Percentiles rank a stretch among this genome's conserved stretches.
phyloP scores from a whole-genome alignment of 2,329 filamentous ascomycete species.

The Endothia cerciana region DNA sequence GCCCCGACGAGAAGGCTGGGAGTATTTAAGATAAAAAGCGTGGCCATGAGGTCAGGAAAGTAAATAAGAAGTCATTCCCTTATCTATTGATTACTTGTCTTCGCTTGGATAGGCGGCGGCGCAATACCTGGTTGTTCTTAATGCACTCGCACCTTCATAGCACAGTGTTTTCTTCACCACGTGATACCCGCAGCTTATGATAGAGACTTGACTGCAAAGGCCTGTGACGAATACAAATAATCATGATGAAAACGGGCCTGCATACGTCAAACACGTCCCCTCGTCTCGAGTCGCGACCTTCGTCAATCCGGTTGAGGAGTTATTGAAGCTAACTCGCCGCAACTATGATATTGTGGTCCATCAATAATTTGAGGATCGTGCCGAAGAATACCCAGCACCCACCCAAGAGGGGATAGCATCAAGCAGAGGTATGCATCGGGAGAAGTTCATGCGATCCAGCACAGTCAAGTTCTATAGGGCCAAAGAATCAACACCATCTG shows the following conservation, averaged over 20 bases:
- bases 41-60: not conserved
- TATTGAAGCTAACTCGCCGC: too few species aligned
- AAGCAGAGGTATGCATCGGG: too few species aligned
- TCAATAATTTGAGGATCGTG: too few species aligned
- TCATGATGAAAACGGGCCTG: not conserved
- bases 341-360: too few species aligned
- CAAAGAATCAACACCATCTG: too few species aligned
- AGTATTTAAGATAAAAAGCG: not conserved
- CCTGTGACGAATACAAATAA: not conserved
- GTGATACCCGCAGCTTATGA: constrained; percentile 16
- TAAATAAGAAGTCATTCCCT: not conserved
- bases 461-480: too few species aligned
- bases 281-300: not conserved
- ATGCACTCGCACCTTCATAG: not conserved
- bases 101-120: not conserved
- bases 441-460: too few species aligned
- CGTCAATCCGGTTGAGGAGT: too few species aligned
- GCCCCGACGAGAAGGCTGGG: constrained; percentile 18
- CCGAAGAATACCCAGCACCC: too few species aligned
- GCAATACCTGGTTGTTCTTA: not conserved
- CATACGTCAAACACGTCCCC: not conserved
- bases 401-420: too few species aligned
- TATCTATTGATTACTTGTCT: not conserved
- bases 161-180: not conserved
- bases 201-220: constrained; percentile 1